These are phyloP conservation scores for Escallonia herrerae DNA, from an alignment of 129 eudicot genomes.

Conservation along the genomic window DNA sequence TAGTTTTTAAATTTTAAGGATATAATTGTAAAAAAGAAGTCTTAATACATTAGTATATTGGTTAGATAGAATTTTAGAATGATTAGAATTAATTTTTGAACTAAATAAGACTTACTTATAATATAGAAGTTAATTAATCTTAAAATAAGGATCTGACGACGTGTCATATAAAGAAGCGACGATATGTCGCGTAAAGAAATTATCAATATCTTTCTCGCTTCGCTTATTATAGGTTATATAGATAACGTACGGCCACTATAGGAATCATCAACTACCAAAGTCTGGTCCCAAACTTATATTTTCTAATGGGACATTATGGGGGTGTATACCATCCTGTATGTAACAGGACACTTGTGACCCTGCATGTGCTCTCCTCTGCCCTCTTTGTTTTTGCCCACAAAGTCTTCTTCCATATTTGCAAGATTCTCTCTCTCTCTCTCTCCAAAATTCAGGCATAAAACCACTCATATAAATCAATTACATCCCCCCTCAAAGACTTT, in stretches of 20 bases:
- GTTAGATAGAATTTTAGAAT: too few relatives aligned
- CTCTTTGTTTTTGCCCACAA: constrained; percentile 30
- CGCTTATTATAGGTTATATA: too few relatives aligned
- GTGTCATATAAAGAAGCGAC: too few relatives aligned
- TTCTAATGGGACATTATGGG: background rate
- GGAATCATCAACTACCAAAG: background rate
- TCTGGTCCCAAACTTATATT: background rate
- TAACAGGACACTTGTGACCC: constrained; percentile 18
- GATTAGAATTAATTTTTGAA: too few relatives aligned
- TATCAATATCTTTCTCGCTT: too few relatives aligned
- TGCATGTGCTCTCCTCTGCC: constrained; percentile 51
- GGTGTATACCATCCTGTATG: constrained; percentile 19
- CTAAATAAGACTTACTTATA: too few relatives aligned
- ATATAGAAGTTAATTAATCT: too few relatives aligned
- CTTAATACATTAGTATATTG: too few relatives aligned
- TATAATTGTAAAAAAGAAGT: too few relatives aligned
- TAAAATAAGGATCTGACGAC: too few relatives aligned
- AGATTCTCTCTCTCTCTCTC: constrained; percentile 19
- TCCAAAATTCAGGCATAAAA: constrained; percentile 22
- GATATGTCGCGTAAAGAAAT: too few relatives aligned
- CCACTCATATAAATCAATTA: background rate
- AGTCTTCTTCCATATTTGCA: constrained; percentile 18
- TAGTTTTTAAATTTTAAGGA: too few relatives aligned
- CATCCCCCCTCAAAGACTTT: constrained; percentile 20
- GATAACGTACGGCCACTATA: background rate